Evolutionary conservation across 306 rosid genomes (phyloP).

Genomic region (Prunus persica): DNA sequence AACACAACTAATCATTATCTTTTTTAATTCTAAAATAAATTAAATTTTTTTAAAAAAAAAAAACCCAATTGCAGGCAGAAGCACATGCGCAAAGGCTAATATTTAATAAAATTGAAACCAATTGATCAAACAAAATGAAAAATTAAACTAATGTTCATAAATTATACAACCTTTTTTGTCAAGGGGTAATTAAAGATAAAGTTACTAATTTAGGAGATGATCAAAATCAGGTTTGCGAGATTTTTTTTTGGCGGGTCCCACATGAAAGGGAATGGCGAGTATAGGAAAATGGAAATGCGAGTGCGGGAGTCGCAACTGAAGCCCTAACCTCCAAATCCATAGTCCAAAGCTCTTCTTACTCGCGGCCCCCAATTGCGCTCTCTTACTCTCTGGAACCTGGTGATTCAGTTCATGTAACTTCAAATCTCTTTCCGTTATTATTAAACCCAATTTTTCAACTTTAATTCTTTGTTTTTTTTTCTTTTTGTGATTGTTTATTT

Average conservation of each 20-base stretch:
- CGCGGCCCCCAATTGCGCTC: constrained; percentile 3
- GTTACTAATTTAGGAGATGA: neutral
- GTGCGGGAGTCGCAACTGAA: constrained; percentile 8
- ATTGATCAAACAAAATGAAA: neutral
- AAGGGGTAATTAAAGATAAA: neutral
- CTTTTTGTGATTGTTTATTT: neutral
- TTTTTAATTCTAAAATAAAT: no score
- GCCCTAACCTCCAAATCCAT: constrained; percentile 1
- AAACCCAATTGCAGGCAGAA: no score
- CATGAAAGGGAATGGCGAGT: neutral
- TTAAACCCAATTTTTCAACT: neutral
- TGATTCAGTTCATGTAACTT: neutral
- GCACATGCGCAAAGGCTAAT: no score
- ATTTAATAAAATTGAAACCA: neutral
- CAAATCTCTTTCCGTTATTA: neutral
- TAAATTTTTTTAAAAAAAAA: no score
- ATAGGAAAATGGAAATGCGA: neutral
- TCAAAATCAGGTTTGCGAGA: neutral
- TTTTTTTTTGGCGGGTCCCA: neutral
- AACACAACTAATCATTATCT: no score
- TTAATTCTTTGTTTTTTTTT: neutral
- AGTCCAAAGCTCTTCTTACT: neutral
- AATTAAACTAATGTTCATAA: neutral
- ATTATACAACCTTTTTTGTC: no score
- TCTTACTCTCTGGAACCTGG: neutral